Evolutionary conservation across 1,284 basidiomycete species (phyloP).

Genomic region (Papiliotrema laurentii): DNA sequence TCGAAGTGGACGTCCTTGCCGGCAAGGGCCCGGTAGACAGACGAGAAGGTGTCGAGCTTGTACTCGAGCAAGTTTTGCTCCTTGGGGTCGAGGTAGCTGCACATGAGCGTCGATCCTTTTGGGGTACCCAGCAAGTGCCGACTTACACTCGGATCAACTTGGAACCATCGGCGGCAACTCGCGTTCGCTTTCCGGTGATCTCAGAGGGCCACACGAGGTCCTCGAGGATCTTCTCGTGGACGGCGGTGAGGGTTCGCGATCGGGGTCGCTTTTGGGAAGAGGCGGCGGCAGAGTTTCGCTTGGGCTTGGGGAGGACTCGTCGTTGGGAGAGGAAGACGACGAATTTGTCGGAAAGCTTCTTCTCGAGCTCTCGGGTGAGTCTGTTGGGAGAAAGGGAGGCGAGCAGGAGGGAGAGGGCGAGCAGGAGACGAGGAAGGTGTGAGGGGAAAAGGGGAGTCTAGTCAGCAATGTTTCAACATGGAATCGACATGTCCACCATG

Average conservation of each 20-base stretch:
- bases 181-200: constrained; percentile 97
- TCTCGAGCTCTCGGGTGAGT: constrained; percentile 97
- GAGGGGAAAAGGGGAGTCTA: constrained; percentile 4
- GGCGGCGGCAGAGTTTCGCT: constrained; percentile 83
- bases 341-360: constrained; percentile 96
- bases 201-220: constrained; percentile 99
- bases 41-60: constrained; percentile 62
- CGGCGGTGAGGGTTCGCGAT: constrained; percentile 92
- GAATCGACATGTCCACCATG: not conserved
- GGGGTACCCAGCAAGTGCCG: not conserved
- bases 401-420: not conserved
- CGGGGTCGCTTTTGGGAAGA: constrained; percentile 85
- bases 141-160: constrained; percentile 93
- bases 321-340: constrained; percentile 99
- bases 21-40: constrained; percentile 48
- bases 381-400: constrained; percentile 50
- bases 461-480: not conserved
- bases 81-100: constrained; percentile 94
- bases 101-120: constrained; percentile 17
- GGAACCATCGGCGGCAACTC: constrained; percentile 81
- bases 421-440: constrained; percentile 3
- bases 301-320: constrained; percentile 96
- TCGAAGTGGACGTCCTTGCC: constrained; percentile 50
- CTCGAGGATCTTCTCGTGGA: constrained; percentile 97
- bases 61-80: constrained; percentile 98